A percentile compares a stretch with the other conserved stretches of the same genome.
Evolutionary conservation across 2,329 filamentous ascomycete species (phyloP).

Genomic region (Diaporthe helianthi): DNA sequence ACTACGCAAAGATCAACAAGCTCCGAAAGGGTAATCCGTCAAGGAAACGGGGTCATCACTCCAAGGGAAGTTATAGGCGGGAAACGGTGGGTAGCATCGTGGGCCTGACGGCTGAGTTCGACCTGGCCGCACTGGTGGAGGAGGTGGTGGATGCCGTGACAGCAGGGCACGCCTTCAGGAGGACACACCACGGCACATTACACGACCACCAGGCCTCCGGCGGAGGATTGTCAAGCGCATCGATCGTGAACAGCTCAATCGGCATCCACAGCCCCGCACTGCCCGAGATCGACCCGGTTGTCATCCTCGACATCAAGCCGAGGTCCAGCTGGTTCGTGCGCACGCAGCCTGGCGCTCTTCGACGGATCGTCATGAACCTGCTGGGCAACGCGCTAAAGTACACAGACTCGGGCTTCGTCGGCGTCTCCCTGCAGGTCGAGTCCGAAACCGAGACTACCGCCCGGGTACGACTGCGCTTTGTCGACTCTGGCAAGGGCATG

Average conservation of each 20-base stretch:
- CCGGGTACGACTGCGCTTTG: conserved; percentile 49
- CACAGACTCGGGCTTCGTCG: conserved; percentile 44
- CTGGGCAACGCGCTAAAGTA: conserved; percentile 62
- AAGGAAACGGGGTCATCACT: neutral
- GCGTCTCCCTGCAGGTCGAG: conserved; percentile 32
- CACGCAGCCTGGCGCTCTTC: conserved; percentile 56
- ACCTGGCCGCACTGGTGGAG: conserved; percentile 43
- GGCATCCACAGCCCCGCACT: neutral
- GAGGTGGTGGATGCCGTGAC: conserved; percentile 46
- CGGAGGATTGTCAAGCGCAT: neutral
- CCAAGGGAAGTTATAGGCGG: conserved; percentile 22
- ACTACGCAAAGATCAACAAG: conserved; percentile 59
- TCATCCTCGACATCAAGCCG: conserved; percentile 53
- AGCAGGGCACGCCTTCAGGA: conserved; percentile 43
- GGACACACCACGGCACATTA: conserved; percentile 19
- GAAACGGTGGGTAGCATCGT: conserved; percentile 32
- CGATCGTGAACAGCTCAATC: neutral
- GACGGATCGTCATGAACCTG: conserved; percentile 61
- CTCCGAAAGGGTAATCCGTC: conserved; percentile 35
- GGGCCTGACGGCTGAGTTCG: conserved; percentile 42
- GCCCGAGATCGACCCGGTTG: conserved; percentile 5
- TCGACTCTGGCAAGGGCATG: conserved; percentile 72
- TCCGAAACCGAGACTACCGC: neutral
- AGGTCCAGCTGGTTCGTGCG: conserved; percentile 56
- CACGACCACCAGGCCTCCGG: conserved; percentile 13